A percentile compares a stretch with the other conserved stretches of the same genome.
Conservation (phyloP, 2,329 filamentous ascomycete species). For the Emericellopsis cladophorae region DNA sequence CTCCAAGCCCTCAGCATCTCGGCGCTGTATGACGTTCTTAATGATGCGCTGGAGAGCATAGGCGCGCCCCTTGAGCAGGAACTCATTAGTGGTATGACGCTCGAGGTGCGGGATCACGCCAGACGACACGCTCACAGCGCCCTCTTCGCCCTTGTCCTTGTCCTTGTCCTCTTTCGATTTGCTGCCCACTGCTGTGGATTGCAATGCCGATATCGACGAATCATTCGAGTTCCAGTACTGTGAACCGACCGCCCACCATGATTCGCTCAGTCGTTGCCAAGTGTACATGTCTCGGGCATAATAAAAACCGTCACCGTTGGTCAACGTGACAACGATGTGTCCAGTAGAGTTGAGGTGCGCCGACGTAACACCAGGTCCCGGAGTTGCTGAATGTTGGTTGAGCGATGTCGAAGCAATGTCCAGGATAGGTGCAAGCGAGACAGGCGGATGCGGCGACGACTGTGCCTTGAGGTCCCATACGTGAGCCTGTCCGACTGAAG, state of each 20-base stretch:
- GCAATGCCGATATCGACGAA: constrained; percentile 70
- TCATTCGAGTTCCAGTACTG: constrained; percentile 99
- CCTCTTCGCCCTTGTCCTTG: constrained; percentile 29
- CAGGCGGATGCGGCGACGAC: constrained; percentile 74
- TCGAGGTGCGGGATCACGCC: constrained; percentile 91
- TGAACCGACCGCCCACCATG: constrained; percentile 95
- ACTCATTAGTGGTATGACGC: constrained; percentile 87
- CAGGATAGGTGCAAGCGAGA: constrained; percentile 78
- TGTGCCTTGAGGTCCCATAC: constrained; percentile 87
- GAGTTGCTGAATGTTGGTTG: constrained; percentile 60
- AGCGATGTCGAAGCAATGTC: constrained; percentile 75
- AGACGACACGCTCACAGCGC: constrained; percentile 56
- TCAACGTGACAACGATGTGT: constrained; percentile 76
- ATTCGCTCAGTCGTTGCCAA: constrained; percentile 92
- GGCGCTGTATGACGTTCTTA: constrained; percentile 74
- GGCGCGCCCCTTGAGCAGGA: constrained; percentile 79
- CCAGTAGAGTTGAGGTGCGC: constrained; percentile 84
- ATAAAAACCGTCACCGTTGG: constrained; percentile 86
- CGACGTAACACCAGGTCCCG: constrained; percentile 75
- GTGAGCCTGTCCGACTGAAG: constrained; percentile 76
- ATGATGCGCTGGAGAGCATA: constrained; percentile 86
- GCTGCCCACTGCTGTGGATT: constrained; percentile 55
- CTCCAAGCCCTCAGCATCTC: constrained; percentile 88
- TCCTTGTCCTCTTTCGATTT: constrained; percentile 29
- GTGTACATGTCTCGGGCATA: constrained; percentile 77